These are phyloP conservation scores for Ophiocordyceps camponoti-saundersi DNA, from an alignment of 2,329 filamentous ascomycete species.

Conservation along the genomic window DNA sequence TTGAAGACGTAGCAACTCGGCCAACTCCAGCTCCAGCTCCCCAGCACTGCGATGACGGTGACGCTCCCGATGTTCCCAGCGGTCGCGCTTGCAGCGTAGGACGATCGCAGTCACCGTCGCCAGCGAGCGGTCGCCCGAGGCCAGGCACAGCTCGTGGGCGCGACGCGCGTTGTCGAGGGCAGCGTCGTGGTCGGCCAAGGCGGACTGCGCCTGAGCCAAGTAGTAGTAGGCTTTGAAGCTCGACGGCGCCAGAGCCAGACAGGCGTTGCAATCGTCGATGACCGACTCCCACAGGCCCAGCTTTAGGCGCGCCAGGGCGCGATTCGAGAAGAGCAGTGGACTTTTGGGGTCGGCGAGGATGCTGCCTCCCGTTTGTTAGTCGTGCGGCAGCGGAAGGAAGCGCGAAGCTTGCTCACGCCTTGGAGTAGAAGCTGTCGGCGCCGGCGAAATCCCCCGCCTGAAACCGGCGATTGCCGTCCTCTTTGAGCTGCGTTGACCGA, in stretches of 20 bases:
- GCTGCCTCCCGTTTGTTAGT: constrained; percentile 18
- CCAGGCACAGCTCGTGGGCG: constrained; percentile 56
- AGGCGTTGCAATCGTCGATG: constrained; percentile 60
- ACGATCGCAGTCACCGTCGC: constrained; percentile 57
- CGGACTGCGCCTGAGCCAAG: constrained; percentile 69
- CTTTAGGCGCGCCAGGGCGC: constrained; percentile 66
- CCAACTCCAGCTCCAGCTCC: constrained; percentile 42
- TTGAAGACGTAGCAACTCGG: constrained; percentile 31
- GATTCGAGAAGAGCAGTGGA: constrained; percentile 72
- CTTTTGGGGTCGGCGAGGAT: constrained; percentile 67
- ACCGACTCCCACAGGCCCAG: constrained; percentile 57
- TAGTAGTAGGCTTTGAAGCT: constrained; percentile 76
- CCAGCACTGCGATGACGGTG: constrained; percentile 36
- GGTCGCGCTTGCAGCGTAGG: constrained; percentile 64
- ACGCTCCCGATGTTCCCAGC: constrained; percentile 64
- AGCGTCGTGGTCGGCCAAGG: constrained; percentile 44
- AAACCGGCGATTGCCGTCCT: constrained; percentile 49
- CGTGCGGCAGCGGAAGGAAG: neutral
- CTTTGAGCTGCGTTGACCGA: constrained; percentile 27
- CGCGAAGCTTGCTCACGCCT: constrained; percentile 42
- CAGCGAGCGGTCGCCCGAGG: constrained; percentile 47
- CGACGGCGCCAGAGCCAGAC: constrained; percentile 45
- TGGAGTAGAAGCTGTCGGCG: constrained; percentile 55
- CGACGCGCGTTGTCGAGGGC: constrained; percentile 52
- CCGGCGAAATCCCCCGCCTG: constrained; percentile 43